Percentiles rank a stretch among this genome's conserved stretches.
These are phyloP conservation scores for Lasiosphaeria hispida DNA, from an alignment of 495 filamentous ascomycete genomes.

Conservation along the genomic window DNA sequence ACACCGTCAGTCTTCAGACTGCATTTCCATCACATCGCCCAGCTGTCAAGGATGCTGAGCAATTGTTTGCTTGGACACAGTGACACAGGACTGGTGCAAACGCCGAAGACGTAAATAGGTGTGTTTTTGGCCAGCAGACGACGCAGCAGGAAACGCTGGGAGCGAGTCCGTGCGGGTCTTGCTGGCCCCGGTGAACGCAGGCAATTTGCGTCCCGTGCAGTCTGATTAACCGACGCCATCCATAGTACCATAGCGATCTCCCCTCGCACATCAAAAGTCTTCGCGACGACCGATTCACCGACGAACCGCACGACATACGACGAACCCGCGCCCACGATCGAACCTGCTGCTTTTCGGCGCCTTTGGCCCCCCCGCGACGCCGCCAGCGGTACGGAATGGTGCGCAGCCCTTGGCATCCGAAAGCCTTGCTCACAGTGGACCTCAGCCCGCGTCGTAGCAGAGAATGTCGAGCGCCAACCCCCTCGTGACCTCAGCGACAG, in stretches of 20 bases:
- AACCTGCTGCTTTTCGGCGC: slow-evolving; percentile 6
- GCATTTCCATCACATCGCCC: background rate
- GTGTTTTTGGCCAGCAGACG: background rate
- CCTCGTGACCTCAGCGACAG: slow-evolving; percentile 27
- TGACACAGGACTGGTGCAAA: too few relatives aligned
- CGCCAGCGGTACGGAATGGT: slow-evolving; percentile 11
- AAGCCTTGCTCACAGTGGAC: slow-evolving; percentile 4
- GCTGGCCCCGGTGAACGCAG: slow-evolving; percentile 16
- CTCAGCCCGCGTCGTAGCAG: background rate
- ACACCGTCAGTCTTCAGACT: background rate
- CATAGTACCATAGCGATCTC: slow-evolving; percentile 14
- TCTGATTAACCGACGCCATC: slow-evolving; percentile 30
- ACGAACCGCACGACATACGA: background rate
- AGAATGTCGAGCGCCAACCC: slow-evolving; percentile 30
- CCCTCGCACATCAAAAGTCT: slow-evolving; percentile 20
- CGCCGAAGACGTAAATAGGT: background rate
- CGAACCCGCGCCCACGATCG: background rate
- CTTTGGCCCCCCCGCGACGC: background rate
- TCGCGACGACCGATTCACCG: slow-evolving; percentile 11
- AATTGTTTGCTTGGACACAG: background rate
- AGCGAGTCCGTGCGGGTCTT: slow-evolving; percentile 9
- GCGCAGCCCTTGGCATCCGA: background rate
- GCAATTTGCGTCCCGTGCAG: slow-evolving; percentile 26
- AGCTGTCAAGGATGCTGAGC: background rate
- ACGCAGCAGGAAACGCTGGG: background rate